Evolutionary conservation across 2,329 filamentous ascomycete genomes (phyloP).

Genomic region (Atkinsonella texensis): DNA sequence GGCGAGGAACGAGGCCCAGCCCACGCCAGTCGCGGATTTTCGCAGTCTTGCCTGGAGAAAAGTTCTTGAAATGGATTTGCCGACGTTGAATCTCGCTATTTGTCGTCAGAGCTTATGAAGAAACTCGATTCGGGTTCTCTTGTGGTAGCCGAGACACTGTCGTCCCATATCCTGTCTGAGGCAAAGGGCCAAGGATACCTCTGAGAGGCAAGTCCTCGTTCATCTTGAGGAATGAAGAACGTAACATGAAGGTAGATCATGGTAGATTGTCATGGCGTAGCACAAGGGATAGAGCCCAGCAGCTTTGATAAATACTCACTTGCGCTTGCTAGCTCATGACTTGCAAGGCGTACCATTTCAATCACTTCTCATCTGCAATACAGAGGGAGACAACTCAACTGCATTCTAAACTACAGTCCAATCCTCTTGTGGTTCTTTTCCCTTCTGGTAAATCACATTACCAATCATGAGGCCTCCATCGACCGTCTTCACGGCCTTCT

Average conservation of each 20-base stretch:
- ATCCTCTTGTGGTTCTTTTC: background rate
- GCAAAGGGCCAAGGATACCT: background rate
- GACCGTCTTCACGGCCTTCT: constrained; percentile 18
- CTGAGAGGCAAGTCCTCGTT: background rate
- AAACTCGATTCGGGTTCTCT: background rate
- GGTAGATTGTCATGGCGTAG: background rate
- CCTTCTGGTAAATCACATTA: background rate
- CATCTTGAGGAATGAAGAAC: background rate
- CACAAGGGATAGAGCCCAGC: background rate
- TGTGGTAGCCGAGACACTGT: background rate
- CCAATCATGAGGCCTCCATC: constrained; percentile 30
- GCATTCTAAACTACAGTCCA: too few relatives aligned
- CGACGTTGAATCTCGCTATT: background rate
- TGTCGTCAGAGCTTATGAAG: background rate
- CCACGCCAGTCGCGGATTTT: background rate
- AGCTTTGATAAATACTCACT: background rate
- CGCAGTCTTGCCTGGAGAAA: background rate
- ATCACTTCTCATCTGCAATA: background rate
- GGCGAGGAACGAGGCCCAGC: background rate
- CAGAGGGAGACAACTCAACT: too few relatives aligned
- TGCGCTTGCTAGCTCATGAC: background rate
- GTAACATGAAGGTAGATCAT: background rate
- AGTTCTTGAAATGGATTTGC: background rate
- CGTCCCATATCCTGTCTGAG: background rate
- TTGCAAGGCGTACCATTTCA: background rate